Evolutionary conservation across 2,329 filamentous ascomycete species (phyloP), one percentile per base, ranked within the genome.

Genomic region (Leptodontidium sp.): DNA sequence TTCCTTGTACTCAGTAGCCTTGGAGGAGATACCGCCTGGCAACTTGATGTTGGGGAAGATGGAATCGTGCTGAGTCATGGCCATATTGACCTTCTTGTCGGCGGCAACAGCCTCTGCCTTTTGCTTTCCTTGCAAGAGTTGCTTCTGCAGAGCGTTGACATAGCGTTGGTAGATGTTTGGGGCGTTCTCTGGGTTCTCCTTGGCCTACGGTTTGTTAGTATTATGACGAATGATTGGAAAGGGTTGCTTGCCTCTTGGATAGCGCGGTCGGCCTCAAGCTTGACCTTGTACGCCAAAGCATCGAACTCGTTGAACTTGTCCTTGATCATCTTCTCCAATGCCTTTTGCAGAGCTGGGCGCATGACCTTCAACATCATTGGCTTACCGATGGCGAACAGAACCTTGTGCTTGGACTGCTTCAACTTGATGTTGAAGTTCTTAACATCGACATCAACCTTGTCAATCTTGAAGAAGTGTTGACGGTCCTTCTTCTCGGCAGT

Each of bases 371-470:
- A 86, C 73, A 97, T 85, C 32, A 98, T 79, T 4, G 94, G 93
- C 86, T 98, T 98, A 85, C 95, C 91, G 47, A 98, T 79, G 65
- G 84, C 84, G 80, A 98, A 97, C 26, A 98, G 86, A 14, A 96
- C 78, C 87, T 98, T 99, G 87, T 98, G 94, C 80, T 91, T 97
- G 64, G 94, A 98, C 85, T 97, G 89, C 86, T 94, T 94, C 73
- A 99, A 81, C 84, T 97, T 97, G 83, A 99, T 90, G 75, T 91
- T 88, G 68, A 98, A 86, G 77, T 94, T 80, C 82, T 93, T 92
- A 74, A 97, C 88, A 75, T 93, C 90, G 24, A 97, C 67, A 61
- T 69, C 86, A 2, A 97, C 91, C 80, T 92, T 94, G 78, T 97
- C 93, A 70, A 98, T 87, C 87, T 97, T 98, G 88, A 98, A 95